A percentile compares a stretch with the other conserved stretches of the same genome.
phyloP scores from a whole-genome alignment of 805 yeast species.

The Saturnispora zaruensis region DNA sequence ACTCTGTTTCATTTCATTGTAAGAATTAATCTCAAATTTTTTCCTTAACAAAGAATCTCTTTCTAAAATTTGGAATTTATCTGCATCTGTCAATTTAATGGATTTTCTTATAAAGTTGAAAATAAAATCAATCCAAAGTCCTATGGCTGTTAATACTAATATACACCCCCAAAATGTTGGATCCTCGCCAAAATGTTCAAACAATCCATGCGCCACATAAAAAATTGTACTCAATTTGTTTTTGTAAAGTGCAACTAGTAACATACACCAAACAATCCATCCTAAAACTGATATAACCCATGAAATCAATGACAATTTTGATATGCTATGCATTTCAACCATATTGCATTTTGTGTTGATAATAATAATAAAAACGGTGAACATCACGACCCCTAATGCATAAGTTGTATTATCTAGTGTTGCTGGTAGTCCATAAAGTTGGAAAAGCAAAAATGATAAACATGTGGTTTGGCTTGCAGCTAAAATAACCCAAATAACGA shows the following conservation, averaged over 20 bases:
- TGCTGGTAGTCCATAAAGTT: slow-evolving; percentile 65
- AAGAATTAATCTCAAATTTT: slow-evolving; percentile 65
- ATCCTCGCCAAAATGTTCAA: slow-evolving; percentile 68
- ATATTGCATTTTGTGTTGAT: slow-evolving; percentile 75
- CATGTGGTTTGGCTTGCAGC: slow-evolving; percentile 69
- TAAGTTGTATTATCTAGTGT: slow-evolving; percentile 66
- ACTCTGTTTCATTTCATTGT: slow-evolving; percentile 64
- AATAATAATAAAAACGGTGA: slow-evolving; percentile 60
- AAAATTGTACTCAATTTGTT: slow-evolving; percentile 48
- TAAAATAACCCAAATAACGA: slow-evolving; percentile 67
- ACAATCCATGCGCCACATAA: slow-evolving; percentile 63
- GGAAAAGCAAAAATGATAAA: slow-evolving; percentile 57
- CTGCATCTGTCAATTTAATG: slow-evolving; percentile 65
- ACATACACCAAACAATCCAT: slow-evolving; percentile 75
- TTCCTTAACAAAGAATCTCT: slow-evolving; percentile 56
- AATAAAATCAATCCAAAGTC: slow-evolving; percentile 58
- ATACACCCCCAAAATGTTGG: slow-evolving; percentile 81
- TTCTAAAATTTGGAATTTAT: slow-evolving; percentile 70
- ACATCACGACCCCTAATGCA: slow-evolving; percentile 72
- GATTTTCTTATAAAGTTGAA: slow-evolving; percentile 48
- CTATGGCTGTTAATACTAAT: slow-evolving; percentile 46
- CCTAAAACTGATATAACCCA: slow-evolving; percentile 70
- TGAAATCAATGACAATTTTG: slow-evolving; percentile 59
- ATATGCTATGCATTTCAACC: slow-evolving; percentile 70
- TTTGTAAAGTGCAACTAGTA: slow-evolving; percentile 63